Evolutionary conservation across 192 early-diverging fungal species (phyloP).

Genomic region (Linnemannia elongata): DNA sequence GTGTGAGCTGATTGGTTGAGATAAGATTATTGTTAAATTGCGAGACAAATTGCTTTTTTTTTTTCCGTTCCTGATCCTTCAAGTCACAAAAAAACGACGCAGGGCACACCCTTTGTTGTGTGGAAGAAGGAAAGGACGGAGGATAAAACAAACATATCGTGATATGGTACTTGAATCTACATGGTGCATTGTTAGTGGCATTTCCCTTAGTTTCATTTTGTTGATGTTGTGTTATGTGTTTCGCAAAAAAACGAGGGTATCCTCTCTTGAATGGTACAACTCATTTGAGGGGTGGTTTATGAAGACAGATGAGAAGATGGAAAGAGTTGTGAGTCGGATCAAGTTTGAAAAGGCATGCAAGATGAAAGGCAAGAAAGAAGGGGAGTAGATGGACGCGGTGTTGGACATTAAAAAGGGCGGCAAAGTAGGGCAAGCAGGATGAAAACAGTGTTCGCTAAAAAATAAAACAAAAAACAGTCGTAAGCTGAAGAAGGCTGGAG

Average conservation of each 20-base stretch:
- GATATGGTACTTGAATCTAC: too few species aligned
- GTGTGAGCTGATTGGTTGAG: neutral
- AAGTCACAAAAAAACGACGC: neutral
- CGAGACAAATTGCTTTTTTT: neutral
- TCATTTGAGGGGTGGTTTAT: neutral
- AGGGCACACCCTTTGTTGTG: too few species aligned
- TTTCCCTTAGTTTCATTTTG: too few species aligned
- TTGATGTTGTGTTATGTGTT: too few species aligned
- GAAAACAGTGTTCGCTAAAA: too few species aligned
- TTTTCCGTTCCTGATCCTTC: neutral
- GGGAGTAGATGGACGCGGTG: neutral
- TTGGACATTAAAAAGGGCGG: neutral
- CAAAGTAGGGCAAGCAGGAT: neutral
- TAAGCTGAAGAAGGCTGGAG: neutral
- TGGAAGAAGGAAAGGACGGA: too few species aligned
- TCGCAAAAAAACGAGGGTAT: too few species aligned
- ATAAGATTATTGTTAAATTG: slow-evolving; percentile 9
- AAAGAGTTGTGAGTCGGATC: neutral
- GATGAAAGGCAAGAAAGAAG: neutral
- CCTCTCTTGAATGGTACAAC: too few species aligned
- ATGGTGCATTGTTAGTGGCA: too few species aligned
- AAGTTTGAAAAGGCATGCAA: neutral
- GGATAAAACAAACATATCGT: too few species aligned
- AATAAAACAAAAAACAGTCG: neutral
- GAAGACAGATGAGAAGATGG: neutral